These are phyloP conservation scores for Monilinia aucupariae DNA, from an alignment of 2,329 filamentous ascomycete species.

Conservation along the genomic window DNA sequence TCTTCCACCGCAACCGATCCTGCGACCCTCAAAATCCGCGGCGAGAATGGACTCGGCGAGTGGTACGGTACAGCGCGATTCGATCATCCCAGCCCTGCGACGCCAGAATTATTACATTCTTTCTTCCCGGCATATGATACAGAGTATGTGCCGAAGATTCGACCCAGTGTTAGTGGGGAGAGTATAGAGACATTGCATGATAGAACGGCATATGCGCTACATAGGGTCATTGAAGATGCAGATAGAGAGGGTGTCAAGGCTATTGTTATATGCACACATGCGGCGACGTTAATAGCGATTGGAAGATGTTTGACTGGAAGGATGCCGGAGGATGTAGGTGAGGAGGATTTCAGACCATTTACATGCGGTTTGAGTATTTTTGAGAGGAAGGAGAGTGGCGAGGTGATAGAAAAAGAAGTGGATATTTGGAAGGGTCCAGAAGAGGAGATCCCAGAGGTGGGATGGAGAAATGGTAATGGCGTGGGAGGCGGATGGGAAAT, in stretches of 20 bases:
- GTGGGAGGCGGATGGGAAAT: constrained; percentile 77
- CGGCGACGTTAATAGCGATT: constrained; percentile 80
- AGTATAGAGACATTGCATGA: constrained; percentile 73
- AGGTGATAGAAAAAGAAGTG: constrained; percentile 36
- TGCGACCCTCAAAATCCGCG: constrained; percentile 42
- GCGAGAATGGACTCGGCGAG: constrained; percentile 63
- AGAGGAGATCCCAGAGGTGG: constrained; percentile 37
- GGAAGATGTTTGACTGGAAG: constrained; percentile 74
- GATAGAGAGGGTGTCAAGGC: constrained; percentile 65
- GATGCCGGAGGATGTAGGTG: constrained; percentile 65
- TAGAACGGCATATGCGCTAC: constrained; percentile 65
- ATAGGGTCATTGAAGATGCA: constrained; percentile 64
- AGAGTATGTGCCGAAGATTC: constrained; percentile 59
- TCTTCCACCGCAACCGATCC: constrained; percentile 21
- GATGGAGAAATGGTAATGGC: constrained; percentile 56
- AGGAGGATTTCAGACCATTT: constrained; percentile 78
- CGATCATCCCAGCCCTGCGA: constrained; percentile 73
- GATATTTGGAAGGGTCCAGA: constrained; percentile 39
- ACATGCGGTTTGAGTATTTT: constrained; percentile 77
- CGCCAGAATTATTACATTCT: constrained; percentile 52
- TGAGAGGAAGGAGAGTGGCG: constrained; percentile 40
- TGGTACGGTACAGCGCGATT: constrained; percentile 89
- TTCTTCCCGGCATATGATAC: constrained; percentile 59
- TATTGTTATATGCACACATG: constrained; percentile 81
- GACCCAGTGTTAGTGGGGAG: constrained; percentile 71